Base-by-base conservation (phyloP, 306 rosid species). In the Luffa acutangula region DNA sequence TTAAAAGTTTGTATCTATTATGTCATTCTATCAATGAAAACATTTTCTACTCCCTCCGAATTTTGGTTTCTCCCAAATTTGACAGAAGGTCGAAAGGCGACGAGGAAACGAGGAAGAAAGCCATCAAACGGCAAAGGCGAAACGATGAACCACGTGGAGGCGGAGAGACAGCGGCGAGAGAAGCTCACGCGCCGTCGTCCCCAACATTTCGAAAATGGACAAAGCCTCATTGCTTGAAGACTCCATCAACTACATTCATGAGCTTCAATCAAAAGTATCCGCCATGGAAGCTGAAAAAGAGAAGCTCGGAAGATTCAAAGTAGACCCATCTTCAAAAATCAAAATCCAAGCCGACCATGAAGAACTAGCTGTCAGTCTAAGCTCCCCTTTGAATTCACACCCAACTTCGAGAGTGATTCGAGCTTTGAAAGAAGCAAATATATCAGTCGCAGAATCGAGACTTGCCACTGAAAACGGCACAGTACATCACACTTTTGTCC, bases 121-220 rank as follows among this genome's bases (percentile, higher is more conserved):
- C 97, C 97, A 0, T 96, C 97, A 3, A 89, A 91, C 42, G 98
- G 97, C 80, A 87, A 97, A 86, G 97, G 88, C 54, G 98, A 93
- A 39, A 91, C 98, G 0, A 90, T 91, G 79, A 93, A 93, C 80
- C 98, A 91, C 25, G 98, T 93, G 12, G 98, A 93, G 79, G 98
- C 98, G 0, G 98, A 93, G 87, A 91, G 98, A 80, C 98, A 91
- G 80, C 86, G 98, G 80, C 90, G 98, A 0, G 98, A 93, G 90
- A 93, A 93, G 91, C 89, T 93, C 66, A 57, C 83, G 98, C 82
- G 87, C 97, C 25, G 93, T 93, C 34, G 98, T 93, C 10, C 98
- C 98, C 1, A 93, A 93, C 31, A 1, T 25, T 25, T 25, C 31
- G 31, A 25, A 25, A 25, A 25, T 25, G 31, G 31, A 25, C 31